A percentile compares a stretch with the other conserved stretches of the same genome.
These are phyloP conservation scores for Lasiosphaeris hirsuta DNA, from an alignment of 495 filamentous ascomycete species.

Conservation along the genomic window DNA sequence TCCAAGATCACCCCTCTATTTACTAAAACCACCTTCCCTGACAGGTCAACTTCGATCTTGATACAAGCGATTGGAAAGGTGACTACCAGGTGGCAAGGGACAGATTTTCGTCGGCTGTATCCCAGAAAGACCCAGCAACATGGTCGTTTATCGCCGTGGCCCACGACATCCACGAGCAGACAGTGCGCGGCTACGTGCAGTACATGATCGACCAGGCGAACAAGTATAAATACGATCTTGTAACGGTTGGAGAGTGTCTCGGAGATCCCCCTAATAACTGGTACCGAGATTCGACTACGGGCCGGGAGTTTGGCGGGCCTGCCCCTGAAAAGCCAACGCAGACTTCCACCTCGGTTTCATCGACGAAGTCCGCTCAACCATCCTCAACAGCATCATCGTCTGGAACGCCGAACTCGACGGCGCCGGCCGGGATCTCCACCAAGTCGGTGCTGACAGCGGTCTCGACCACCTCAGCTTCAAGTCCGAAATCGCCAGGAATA, in stretches of 20 bases:
- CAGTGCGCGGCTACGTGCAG: slow-evolving; percentile 56
- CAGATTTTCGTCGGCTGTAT: not conserved
- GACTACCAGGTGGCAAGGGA: not conserved
- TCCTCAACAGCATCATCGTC: no score
- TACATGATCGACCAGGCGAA: slow-evolving; percentile 54
- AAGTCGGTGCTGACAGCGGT: no score
- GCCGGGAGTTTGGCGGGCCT: slow-evolving; percentile 6
- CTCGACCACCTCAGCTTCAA: no score
- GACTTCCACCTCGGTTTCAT: no score
- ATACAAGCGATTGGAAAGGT: not conserved
- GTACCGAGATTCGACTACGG: slow-evolving; percentile 27
- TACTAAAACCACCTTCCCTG: not conserved
- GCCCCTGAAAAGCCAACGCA: not conserved
- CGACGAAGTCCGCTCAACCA: no score
- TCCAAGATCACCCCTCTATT: not conserved
- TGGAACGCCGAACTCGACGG: no score
- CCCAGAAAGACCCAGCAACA: not conserved
- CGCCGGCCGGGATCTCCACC: no score
- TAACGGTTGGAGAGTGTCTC: slow-evolving; percentile 55
- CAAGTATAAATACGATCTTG: slow-evolving; percentile 43
- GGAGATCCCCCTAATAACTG: slow-evolving; percentile 43
- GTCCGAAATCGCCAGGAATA: no score
- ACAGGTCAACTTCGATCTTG: slow-evolving; percentile 9
- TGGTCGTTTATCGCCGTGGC: slow-evolving; percentile 9
- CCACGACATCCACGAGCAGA: slow-evolving; percentile 63